Evolutionary conservation across 1,284 basidiomycete species (phyloP), one percentile per base, ranked within the genome.

Genomic region (Moniliella sp.): DNA sequence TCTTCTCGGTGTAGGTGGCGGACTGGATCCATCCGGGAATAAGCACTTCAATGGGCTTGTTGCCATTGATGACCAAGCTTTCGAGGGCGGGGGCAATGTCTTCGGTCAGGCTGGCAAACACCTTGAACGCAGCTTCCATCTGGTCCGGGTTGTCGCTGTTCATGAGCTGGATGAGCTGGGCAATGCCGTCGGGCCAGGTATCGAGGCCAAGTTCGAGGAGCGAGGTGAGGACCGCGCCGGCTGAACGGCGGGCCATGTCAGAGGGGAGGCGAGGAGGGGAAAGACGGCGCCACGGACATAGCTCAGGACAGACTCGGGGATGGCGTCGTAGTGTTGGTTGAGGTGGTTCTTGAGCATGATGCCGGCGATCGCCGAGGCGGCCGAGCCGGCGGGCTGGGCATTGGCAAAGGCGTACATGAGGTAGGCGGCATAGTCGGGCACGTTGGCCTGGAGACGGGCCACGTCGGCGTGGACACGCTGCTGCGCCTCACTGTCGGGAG

Each of bases 81-180:
- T 94, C 88, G 61, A 97, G 71, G 63, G 88, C 84, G 41, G 79
- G 73, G 3, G 88, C 84, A 45, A 86, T 88, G 60, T 99, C 91
- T 64, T 94, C 83, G 62, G 83, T 88, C 35, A 91, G 76, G 62
- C 91, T 93, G 60, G 86, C 78, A 32, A 97, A 70, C 4, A 84
- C 78, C 57, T 80, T 79, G 66, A 94, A 91, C 10, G 84, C 81
- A 30, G 81, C 60, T 34, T 59, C 56, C n/a, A 43, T 45, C 30
- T 53, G 44, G 36, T 49, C 43, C 11, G 28, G 25, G 31, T 56
- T 47, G 15, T 39, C 33, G 10, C 51, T 53, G 5, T 31, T 43
- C 39, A 49, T 50, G 30, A 53, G 38, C 31, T 47, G 40, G 27
- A 44, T 54, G 25, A 59, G 42, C 36, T 43, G 37, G 30, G 43